Evolutionary conservation across 345 rosid genomes (phyloP).

Genomic region (Pistacia vera): DNA sequence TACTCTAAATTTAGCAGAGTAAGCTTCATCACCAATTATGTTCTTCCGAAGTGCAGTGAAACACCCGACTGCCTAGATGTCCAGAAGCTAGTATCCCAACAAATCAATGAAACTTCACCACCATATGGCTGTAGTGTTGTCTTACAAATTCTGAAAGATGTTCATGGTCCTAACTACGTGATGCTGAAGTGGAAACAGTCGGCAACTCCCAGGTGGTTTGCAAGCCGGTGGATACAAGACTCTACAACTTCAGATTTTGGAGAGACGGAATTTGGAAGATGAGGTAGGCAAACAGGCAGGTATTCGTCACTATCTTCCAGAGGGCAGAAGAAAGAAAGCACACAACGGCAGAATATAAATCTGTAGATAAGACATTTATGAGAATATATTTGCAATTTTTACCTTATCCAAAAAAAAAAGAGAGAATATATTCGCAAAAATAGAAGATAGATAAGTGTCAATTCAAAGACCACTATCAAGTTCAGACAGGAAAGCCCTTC

Average conservation of each 20-base stretch:
- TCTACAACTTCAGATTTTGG: constrained; percentile 49
- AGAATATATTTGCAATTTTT: background rate
- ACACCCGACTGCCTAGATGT: constrained; percentile 1
- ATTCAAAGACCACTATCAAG: background rate
- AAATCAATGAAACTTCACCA: constrained; percentile 1
- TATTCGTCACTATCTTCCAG: constrained; percentile 48
- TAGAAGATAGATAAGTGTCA: background rate
- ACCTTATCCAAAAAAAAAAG: too few species aligned
- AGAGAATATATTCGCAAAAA: background rate
- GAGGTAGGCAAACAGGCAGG: constrained; percentile 82
- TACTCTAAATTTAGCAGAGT: constrained; percentile 14
- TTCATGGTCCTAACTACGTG: constrained; percentile 20
- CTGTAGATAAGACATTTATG: constrained; percentile 41
- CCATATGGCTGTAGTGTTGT: constrained; percentile 22
- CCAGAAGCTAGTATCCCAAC: constrained; percentile 6
- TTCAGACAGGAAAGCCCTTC: too few species aligned
- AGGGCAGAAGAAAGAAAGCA: constrained; percentile 51
- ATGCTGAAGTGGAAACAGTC: constrained; percentile 54
- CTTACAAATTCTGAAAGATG: constrained; percentile 4
- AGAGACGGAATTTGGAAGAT: constrained; percentile 66
- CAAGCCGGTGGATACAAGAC: constrained; percentile 56
- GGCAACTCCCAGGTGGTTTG: constrained; percentile 61
- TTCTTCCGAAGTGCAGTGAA: constrained; percentile 4
- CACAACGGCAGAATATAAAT: constrained; percentile 86
- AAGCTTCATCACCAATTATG: constrained; percentile 19